phyloP scores from a whole-genome alignment of 345 rosid genomes.

The Garcia nutans region DNA sequence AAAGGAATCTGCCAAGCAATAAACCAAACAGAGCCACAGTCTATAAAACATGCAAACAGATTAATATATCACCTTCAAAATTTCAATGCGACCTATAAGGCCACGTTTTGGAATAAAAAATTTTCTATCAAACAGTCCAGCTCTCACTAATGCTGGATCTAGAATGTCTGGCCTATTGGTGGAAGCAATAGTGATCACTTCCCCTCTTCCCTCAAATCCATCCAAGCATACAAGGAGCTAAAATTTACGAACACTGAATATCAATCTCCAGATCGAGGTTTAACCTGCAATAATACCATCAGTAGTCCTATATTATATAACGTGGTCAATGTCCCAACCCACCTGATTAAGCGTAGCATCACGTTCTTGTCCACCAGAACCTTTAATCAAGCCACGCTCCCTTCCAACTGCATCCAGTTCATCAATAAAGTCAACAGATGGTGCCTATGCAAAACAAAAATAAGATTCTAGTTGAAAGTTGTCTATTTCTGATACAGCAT shows the following conservation, averaged over 20 bases:
- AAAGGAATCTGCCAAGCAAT: background rate
- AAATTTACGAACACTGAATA: slow-evolving; percentile 13
- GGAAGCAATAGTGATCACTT: slow-evolving; percentile 93
- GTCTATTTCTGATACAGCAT: background rate
- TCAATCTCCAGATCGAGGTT: slow-evolving; percentile 6
- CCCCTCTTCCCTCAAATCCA: slow-evolving; percentile 98
- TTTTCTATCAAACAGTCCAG: slow-evolving; percentile 87
- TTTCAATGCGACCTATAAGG: slow-evolving; percentile 82
- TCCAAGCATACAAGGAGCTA: slow-evolving; percentile 93
- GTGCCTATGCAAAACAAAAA: slow-evolving; percentile 54
- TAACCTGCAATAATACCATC: background rate
- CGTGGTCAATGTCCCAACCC: slow-evolving; percentile 9
- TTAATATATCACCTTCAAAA: slow-evolving; percentile 57
- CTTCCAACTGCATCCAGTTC: slow-evolving; percentile 98
- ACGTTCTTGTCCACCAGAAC: slow-evolving; percentile 97
- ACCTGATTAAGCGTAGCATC: slow-evolving; percentile 99
- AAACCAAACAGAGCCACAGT: background rate
- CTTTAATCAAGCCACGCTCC: slow-evolving; percentile 90
- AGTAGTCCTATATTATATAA: background rate
- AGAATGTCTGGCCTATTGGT: slow-evolving; percentile 94
- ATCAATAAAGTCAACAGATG: slow-evolving; percentile 89
- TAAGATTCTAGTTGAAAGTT: slow-evolving; percentile 3
- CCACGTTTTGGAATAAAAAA: slow-evolving; percentile 88
- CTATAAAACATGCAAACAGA: background rate
- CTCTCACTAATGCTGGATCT: slow-evolving; percentile 93